A percentile compares a stretch with the other conserved stretches of the same genome.
phyloP scores from a whole-genome alignment of 768 basidiomycete species.

The Chalciporus sphaerocephalus region DNA sequence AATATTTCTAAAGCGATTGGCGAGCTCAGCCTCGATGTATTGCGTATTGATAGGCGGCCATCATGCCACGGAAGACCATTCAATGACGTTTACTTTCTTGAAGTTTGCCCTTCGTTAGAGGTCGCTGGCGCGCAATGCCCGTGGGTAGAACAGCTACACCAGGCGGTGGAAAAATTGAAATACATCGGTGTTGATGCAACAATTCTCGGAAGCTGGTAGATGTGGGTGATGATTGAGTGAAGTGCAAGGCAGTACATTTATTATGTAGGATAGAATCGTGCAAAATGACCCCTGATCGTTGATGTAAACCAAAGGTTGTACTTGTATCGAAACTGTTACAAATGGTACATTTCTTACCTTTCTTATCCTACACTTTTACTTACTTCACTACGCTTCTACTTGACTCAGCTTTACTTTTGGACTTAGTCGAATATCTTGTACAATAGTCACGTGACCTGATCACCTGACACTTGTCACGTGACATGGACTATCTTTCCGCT shows the following conservation, averaged over 20 bases:
- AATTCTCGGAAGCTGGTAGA: constrained; percentile 50
- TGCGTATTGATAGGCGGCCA: constrained; percentile 65
- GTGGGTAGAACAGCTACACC: constrained; percentile 36
- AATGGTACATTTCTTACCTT: no score
- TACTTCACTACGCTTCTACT: no score
- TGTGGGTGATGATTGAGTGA: not conserved
- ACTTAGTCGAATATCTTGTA: no score
- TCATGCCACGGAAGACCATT: constrained; percentile 44
- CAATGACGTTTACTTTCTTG: constrained; percentile 60
- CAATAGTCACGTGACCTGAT: no score
- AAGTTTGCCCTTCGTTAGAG: constrained; percentile 34
- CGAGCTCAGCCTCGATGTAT: constrained; percentile 40
- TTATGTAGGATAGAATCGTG: no score
- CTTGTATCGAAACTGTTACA: no score
- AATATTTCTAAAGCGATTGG: constrained; percentile 26
- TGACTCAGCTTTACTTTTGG: no score
- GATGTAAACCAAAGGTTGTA: no score
- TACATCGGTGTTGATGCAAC: constrained; percentile 34
- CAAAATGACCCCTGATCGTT: not conserved
- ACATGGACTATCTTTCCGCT: no score
- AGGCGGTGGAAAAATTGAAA: constrained; percentile 33
- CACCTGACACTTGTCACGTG: no score
- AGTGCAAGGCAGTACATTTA: not conserved
- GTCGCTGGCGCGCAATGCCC: not conserved
- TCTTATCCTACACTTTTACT: no score